These are phyloP conservation scores for Exsudoporus frostii DNA, from an alignment of 768 basidiomycete genomes.

Conservation along the genomic window DNA sequence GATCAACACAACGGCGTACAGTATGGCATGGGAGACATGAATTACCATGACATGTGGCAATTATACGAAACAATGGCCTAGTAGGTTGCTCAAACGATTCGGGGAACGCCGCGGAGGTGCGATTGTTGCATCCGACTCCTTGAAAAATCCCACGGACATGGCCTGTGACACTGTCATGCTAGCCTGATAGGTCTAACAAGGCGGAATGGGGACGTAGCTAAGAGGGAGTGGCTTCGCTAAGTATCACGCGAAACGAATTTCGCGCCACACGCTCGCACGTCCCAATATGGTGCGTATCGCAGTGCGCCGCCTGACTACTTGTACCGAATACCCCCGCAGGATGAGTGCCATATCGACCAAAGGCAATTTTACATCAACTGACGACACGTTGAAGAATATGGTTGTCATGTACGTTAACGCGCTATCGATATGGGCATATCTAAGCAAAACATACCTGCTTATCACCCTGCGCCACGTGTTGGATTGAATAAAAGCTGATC, in stretches of 20 bases:
- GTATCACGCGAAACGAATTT: no score
- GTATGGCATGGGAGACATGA: neutral
- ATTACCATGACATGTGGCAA: neutral
- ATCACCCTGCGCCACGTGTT: no score
- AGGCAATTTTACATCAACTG: no score
- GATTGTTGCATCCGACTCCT: neutral
- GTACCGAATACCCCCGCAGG: neutral
- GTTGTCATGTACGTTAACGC: no score
- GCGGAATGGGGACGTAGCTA: neutral
- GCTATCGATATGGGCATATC: no score
- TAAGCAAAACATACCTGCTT: no score
- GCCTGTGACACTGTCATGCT: no score
- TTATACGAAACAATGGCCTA: neutral
- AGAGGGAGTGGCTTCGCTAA: no score
- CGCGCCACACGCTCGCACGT: no score
- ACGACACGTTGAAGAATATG: no score
- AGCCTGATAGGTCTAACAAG: neutral
- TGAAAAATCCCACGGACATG: neutral
- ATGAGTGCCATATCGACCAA: neutral
- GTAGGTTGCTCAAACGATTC: no score
- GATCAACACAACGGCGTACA: neutral
- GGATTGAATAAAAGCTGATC: neutral
- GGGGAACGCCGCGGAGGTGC: neutral
- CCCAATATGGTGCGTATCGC: no score
- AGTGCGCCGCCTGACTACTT: neutral